Base-by-base conservation (phyloP, 2,329 filamentous ascomycete genomes). In the Xylaria sp. region DNA sequence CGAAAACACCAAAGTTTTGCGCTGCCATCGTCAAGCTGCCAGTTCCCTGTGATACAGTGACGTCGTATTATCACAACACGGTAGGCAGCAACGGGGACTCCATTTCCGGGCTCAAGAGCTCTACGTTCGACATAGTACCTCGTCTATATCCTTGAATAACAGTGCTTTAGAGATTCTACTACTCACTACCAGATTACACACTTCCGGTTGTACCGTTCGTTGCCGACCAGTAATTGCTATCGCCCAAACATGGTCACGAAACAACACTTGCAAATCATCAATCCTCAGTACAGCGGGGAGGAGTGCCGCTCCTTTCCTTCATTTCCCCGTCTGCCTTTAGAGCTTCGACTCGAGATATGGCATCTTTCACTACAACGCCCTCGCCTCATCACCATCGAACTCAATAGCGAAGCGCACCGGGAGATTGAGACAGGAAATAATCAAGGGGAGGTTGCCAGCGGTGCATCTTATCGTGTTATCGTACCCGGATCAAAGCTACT, bases 321-420 rank as follows among this genome's bases (percentile, higher is more conserved):
- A 37, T 64, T 64, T 33, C 2, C 51, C 2, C 33, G 17, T 40
- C 61, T 64, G 6, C 62, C 62, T 2, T 2, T 21, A n/a, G 62
- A 64, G 33, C 35, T 64, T 19, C 49, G 58, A 38, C 40, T 57
- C 21, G 35, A 45, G 2, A 61, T 64, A 40, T 64, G 62, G 62
- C 38, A 54, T 42, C 23, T 58, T 37, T 64, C 62, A 14, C 57
- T 64, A 2, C 38, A 31, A 40, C 62, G 45, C 33, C 19, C 33
- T 6, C 62, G 62, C 12, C 11, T 61, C 5, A 46, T 64, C 17
- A 42, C 14, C n/a, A 35, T 64, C 12, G 11, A 25, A 35, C 40
- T 63, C 3, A 47, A 40, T 14, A 37, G 12, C 2, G 9, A 37
- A 25, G n/a, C 33, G n/a, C 19, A 15, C 7, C n/a, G n/a, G n/a